Evolutionary conservation across 179 eudicot species (phyloP).

Genomic region (Vitellaria paradoxa): DNA sequence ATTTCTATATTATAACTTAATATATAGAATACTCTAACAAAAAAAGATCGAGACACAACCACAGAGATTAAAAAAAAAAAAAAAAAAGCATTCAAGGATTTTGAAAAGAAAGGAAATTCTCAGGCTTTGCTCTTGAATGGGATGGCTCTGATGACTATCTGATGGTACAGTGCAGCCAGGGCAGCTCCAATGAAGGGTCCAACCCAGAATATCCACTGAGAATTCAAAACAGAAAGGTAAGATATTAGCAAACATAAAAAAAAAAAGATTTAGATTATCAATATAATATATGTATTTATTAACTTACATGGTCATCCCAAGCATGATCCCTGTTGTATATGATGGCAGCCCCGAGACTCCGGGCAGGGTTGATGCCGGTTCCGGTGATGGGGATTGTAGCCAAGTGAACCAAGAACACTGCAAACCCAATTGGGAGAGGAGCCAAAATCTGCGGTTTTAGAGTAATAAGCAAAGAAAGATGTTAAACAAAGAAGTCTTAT

Average conservation of each 20-base stretch:
- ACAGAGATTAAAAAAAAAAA: no score
- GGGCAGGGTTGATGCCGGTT: slow-evolving; percentile 20
- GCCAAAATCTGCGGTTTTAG: slow-evolving; percentile 15
- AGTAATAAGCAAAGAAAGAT: background rate
- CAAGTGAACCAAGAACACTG: slow-evolving; percentile 15
- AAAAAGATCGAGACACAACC: background rate
- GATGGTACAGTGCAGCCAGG: slow-evolving; percentile 48
- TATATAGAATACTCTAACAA: no score
- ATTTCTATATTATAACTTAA: no score
- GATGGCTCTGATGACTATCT: slow-evolving; percentile 52
- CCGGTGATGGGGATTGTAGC: slow-evolving; percentile 20
- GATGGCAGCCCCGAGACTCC: slow-evolving; percentile 18
- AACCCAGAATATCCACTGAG: slow-evolving; percentile 63
- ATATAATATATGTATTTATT: no score
- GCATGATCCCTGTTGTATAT: slow-evolving; percentile 15
- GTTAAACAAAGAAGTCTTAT: background rate
- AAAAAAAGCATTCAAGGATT: background rate
- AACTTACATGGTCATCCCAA: slow-evolving; percentile 18
- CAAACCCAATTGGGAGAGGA: slow-evolving; percentile 20
- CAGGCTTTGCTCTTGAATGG: slow-evolving; percentile 48
- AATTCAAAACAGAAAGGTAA: slow-evolving; percentile 1
- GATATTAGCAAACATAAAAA: background rate
- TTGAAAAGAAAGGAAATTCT: background rate
- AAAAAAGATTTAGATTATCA: background rate
- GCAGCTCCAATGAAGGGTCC: slow-evolving; percentile 62